Conservation (phyloP, 257 asterid genomes). For the Galeopsis tetrahit region DNA sequence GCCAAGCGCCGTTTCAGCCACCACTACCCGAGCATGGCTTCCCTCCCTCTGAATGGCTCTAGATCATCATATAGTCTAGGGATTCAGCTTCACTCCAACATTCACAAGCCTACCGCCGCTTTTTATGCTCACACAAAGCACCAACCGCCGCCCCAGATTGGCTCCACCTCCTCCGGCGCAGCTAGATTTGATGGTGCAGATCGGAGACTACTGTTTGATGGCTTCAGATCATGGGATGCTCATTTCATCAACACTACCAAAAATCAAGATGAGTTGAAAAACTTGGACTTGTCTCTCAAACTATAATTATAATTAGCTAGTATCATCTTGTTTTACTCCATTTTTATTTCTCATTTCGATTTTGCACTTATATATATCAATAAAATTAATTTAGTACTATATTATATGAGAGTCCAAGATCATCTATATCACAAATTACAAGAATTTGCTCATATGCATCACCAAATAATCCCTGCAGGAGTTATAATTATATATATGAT, state of each 20-base stretch:
- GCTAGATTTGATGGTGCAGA: constrained; percentile 52
- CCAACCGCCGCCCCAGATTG: constrained; percentile 31
- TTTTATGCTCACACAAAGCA: constrained; percentile 53
- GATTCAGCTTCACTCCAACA: constrained; percentile 71
- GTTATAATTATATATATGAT: no score
- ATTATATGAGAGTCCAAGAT: no score
- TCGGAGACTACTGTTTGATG: constrained; percentile 44
- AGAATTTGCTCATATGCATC: no score
- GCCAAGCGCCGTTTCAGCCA: constrained; percentile 51
- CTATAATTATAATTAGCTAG: no score
- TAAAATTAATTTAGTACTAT: no score
- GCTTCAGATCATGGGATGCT: constrained; percentile 56
- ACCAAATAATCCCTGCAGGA: no score
- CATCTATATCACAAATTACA: no score
- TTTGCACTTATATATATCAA: neutral
- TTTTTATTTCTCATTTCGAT: neutral
- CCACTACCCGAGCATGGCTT: constrained; percentile 58
- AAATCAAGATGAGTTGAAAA: constrained; percentile 64
- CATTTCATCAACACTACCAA: constrained; percentile 28
- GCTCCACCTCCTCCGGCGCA: constrained; percentile 47
- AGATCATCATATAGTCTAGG: constrained; percentile 49
- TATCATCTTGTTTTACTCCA: no score
- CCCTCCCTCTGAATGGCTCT: constrained; percentile 68
- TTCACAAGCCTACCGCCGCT: constrained; percentile 51
- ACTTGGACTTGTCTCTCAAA: constrained; percentile 83